Conservation (phyloP, 1,139 yeast species). For the Saccharomyces hybrid region DNA sequence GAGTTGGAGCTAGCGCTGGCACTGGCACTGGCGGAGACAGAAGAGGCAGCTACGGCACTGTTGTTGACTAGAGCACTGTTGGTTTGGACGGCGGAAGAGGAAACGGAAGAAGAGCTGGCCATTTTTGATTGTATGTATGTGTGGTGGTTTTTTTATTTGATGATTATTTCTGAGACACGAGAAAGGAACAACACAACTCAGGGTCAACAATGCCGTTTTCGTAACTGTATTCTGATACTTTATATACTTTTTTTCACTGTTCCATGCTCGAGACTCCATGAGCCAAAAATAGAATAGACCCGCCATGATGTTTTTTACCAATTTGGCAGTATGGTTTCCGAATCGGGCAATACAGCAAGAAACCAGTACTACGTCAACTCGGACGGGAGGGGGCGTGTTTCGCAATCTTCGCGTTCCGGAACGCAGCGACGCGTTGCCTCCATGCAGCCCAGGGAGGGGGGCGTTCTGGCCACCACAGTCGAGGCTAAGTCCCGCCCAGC, state of each 20-base stretch:
- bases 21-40: slow-evolving; percentile 12
- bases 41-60: slow-evolving; percentile 24
- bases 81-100: slow-evolving; percentile 13
- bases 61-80: slow-evolving; percentile 20
- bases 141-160: too few species aligned
- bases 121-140: too few species aligned
- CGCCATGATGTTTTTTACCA: not conserved
- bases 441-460: too few species aligned
- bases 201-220: too few species aligned
- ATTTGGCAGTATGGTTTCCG: not conserved
- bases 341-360: not conserved
- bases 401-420: slow-evolving; percentile 1
- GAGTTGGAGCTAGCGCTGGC: slow-evolving; percentile 7
- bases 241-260: too few species aligned
- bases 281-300: too few species aligned
- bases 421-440: not conserved
- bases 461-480: too few species aligned
- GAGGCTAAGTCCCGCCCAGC: too few species aligned
- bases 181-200: too few species aligned
- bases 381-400: not conserved
- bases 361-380: not conserved
- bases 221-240: too few species aligned
- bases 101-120: slow-evolving; percentile 1
- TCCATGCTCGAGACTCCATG: too few species aligned
- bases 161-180: too few species aligned